Percentiles rank a stretch among this genome's conserved stretches.
phyloP scores from a whole-genome alignment of 2,329 filamentous ascomycete genomes.

The Xylaria sp. region DNA sequence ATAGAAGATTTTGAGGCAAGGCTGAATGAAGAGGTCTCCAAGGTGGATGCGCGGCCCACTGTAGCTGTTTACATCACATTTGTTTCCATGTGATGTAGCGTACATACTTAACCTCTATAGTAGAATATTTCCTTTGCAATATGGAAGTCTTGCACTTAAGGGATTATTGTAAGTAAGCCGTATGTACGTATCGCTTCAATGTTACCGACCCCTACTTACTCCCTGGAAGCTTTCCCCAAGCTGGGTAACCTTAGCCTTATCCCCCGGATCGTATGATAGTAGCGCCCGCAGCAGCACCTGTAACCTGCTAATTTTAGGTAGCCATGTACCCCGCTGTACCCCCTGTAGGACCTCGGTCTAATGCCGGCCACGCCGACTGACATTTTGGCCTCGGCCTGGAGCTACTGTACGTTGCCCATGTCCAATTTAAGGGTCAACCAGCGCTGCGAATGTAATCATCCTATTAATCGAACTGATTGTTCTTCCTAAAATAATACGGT shows the following conservation, averaged over 20 bases:
- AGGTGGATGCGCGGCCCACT: too few relatives aligned
- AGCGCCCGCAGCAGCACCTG: constrained; percentile 18
- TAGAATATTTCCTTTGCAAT: not conserved
- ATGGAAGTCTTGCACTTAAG: not conserved
- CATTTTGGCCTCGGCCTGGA: constrained; percentile 33
- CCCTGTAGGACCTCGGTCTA: constrained; percentile 41
- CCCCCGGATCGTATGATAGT: constrained; percentile 33
- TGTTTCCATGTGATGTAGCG: too few relatives aligned
- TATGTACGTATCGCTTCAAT: not conserved
- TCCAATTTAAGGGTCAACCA: constrained; percentile 17
- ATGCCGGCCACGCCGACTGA: constrained; percentile 20
- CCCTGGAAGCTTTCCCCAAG: constrained; percentile 10
- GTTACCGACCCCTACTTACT: too few relatives aligned
- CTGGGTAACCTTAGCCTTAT: constrained; percentile 10
- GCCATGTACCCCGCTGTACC: constrained; percentile 35
- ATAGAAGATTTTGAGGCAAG: constrained; percentile 19
- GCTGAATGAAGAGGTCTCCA: constrained; percentile 22
- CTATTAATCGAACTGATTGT: not conserved
- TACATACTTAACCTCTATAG: too few relatives aligned
- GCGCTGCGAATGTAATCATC: constrained; percentile 7
- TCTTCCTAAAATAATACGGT: constrained; percentile 7
- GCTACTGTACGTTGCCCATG: constrained; percentile 17
- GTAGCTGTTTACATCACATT: too few relatives aligned
- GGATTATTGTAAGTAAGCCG: not conserved
- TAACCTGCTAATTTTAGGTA: constrained; percentile 16